Conservation (phyloP, 2,329 filamentous ascomycete species). For the Penicillium hesseltinei region DNA sequence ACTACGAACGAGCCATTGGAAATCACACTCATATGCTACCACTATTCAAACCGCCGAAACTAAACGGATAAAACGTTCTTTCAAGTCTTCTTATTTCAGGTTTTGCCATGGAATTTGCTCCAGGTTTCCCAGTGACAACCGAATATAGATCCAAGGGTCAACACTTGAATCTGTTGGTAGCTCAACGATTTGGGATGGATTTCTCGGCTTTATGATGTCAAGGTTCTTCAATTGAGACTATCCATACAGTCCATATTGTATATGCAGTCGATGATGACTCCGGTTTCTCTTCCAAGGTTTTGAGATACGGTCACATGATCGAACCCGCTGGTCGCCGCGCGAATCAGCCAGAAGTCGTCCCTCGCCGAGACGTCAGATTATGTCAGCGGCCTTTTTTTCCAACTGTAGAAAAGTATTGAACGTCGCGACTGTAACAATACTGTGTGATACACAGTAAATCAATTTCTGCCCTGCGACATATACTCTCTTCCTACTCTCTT, state of each 20-base stretch:
- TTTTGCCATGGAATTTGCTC: not conserved
- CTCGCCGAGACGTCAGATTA: conserved; percentile 9
- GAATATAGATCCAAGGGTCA: not conserved
- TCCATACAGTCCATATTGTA: too few species aligned
- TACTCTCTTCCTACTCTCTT: not conserved
- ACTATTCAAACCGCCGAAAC: not conserved
- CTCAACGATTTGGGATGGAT: not conserved
- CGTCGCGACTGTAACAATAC: not conserved
- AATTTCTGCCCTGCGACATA: not conserved
- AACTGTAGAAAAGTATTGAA: not conserved
- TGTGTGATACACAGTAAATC: not conserved
- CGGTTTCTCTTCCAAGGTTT: not conserved
- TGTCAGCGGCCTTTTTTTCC: conserved; percentile 16
- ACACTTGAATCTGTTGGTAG: not conserved
- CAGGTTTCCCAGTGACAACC: not conserved
- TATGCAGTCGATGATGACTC: not conserved
- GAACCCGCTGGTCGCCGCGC: conserved; percentile 26
- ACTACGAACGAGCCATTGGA: not conserved
- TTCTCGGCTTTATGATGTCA: not conserved
- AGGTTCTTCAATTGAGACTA: not conserved
- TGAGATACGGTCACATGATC: conserved; percentile 12
- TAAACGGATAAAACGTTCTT: too few species aligned
- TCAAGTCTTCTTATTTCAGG: not conserved
- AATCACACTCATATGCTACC: not conserved
- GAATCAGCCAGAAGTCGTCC: conserved; percentile 26